Base-by-base conservation (phyloP, 2,329 filamentous ascomycete species). In the Pseudopithomyces maydicus region DNA sequence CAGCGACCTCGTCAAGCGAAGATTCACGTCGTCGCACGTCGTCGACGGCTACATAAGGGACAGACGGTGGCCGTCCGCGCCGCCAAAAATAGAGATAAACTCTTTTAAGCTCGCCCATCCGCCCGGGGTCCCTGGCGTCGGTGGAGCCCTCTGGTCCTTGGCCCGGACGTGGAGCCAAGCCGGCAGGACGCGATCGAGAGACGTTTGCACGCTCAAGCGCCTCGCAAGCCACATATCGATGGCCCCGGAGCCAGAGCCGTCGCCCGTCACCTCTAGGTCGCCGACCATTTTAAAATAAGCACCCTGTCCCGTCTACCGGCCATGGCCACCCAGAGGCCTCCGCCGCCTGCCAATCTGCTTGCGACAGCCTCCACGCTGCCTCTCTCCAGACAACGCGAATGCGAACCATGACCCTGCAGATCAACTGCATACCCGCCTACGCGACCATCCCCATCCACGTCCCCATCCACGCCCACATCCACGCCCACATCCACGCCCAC, bases 41-140 rank as follows among this genome's bases (percentile, higher is more conserved):
- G 29, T 55, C 20, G 43, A 51, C 41, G 53, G 58, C 63, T 71
- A 67, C 61, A 62, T 58, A 59, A 51, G 56, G 53, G 55, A 59
- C 26, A 29, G 26, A 29, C 26, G 56, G 35, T 19, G 42, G 23
- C 60, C 65, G 63, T 62, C 59, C 52, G 48, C 33, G 15, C 38
- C 44, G 12, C 68, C 73, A 73, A 70, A 69, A 64, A 67, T 73
- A 73, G 70, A 64, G 57, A 71, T 70, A 66, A 62, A 63, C 64
- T 71, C 66, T 61, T 63, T 65, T 66, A 68, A 68, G 66, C 66
- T 61, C 67, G 62, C 57, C 51, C 52, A 36, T 26, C 14, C 19
- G 4, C 50, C 43, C 50, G 52, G 58, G 7, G 22, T 10, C 59
- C 52, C 61, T 58, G 47, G 39, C n/a, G 53, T 38, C 26, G 55